These are phyloP conservation scores for Quercus tomentella DNA, from an alignment of 331 rosid genomes.

Conservation along the genomic window DNA sequence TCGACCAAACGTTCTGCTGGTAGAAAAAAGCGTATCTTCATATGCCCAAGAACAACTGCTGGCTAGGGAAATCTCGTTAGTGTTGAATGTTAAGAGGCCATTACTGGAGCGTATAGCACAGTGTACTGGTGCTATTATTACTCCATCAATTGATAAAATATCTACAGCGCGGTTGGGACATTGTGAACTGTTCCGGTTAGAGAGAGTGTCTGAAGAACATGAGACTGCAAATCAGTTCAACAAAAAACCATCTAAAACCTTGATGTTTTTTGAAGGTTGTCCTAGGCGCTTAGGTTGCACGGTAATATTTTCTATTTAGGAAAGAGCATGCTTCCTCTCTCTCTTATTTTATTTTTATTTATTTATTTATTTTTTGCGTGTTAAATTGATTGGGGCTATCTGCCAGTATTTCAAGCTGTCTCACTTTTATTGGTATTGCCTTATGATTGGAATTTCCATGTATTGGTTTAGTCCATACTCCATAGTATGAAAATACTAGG, in stretches of 20 bases:
- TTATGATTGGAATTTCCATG: background rate
- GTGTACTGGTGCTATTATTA: slow-evolving; percentile 78
- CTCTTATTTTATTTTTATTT: background rate
- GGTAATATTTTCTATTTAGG: slow-evolving; percentile 40
- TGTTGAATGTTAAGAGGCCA: slow-evolving; percentile 90
- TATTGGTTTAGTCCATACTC: background rate
- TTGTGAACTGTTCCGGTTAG: slow-evolving; percentile 89
- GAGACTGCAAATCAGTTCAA: slow-evolving; percentile 58
- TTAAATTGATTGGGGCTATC: background rate
- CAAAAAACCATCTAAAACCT: slow-evolving; percentile 75
- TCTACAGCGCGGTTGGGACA: slow-evolving; percentile 73
- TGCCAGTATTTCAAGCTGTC: background rate
- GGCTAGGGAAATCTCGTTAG: slow-evolving; percentile 90
- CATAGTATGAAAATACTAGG: background rate
- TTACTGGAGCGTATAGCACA: slow-evolving; percentile 87
- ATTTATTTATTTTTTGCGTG: background rate
- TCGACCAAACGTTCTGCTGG: slow-evolving; percentile 90
- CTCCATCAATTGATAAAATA: slow-evolving; percentile 75
- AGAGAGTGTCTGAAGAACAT: slow-evolving; percentile 62
- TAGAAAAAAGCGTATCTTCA: slow-evolving; percentile 87
- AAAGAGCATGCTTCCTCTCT: background rate
- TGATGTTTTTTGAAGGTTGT: slow-evolving; percentile 98
- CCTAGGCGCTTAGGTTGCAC: slow-evolving; percentile 98
- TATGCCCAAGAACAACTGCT: slow-evolving; percentile 76
- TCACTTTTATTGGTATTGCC: background rate